Base-by-base conservation (phyloP, 164 flowering plant genomes). In the Aristolochia contorta region DNA sequence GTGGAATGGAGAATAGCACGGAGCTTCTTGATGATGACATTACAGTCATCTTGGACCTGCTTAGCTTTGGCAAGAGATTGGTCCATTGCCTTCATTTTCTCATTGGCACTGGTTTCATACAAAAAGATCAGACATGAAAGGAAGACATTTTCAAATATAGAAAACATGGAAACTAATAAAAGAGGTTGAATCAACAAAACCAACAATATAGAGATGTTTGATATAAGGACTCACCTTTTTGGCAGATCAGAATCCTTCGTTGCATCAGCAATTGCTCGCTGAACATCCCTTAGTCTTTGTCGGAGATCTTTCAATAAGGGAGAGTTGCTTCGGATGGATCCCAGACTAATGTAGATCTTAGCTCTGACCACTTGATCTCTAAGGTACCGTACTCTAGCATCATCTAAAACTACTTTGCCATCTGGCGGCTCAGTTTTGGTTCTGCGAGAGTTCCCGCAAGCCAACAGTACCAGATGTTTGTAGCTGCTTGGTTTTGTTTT, bases 1-100 rank as follows among this genome's bases (percentile, higher is more conserved):
- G 89, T 70, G 20, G 86, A 84, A 64, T 86, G 96, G 47, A 87
- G 80, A 74, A 90, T 84, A 19, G 97, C 96, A 24, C 96, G 84
- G 10, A 90, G 96, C 78, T 87, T 90, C 77, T 86, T 87, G 32
- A 82, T 79, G 46, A 75, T 70, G 56, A 78, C 75, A 61, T 84
- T 69, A 73, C 96, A 87, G 66, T 90, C 93, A 76, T 86, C 87
- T 65, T 85, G 86, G 41, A 84, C 79, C 69, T 83, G 91, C 74
- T 72, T 87, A 12, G 86, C 91, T 70, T 81, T 90, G 16, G 79
- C 79, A 69, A 85, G 71, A 30, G 89, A 79, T 74, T 70, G 83
- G 64, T 90, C 97, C 97, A 90, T 87, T 25, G 89, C 84, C 68
- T 77, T 84, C 67, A 78, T 24, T 72, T 73, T 84, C 15, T 87